A percentile compares a stretch with the other conserved stretches of the same genome.
Evolutionary conservation across 2,329 filamentous ascomycete species (phyloP).

Genomic region (Endocalyx cinctus): DNA sequence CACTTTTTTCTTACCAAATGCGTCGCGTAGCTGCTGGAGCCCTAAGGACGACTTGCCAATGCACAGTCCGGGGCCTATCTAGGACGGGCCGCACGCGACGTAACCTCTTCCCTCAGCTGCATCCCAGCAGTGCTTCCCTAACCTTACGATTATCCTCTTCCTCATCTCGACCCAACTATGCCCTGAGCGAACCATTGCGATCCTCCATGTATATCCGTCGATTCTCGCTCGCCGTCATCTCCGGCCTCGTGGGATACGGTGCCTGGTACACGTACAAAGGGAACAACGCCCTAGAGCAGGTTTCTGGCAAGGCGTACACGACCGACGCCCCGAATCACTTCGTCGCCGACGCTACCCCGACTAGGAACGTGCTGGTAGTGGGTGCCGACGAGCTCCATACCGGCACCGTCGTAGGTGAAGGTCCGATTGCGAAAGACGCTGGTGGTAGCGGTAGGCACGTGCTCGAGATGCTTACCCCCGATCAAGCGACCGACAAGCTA

Average conservation of each 20-base stretch:
- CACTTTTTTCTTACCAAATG: conserved; percentile 47
- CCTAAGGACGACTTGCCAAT: conserved; percentile 64
- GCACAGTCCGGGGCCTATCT: conserved; percentile 55
- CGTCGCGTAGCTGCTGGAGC: conserved; percentile 67
- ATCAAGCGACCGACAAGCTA: conserved; percentile 87
- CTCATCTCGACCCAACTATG: conserved; percentile 30
- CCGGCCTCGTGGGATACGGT: conserved; percentile 69
- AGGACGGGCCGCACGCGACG: conserved; percentile 41
- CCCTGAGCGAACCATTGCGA: conserved; percentile 45
- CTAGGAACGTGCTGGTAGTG: conserved; percentile 74
- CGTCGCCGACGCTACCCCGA: conserved; percentile 38
- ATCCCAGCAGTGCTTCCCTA: conserved; percentile 17
- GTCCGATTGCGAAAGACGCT: conserved; percentile 81
- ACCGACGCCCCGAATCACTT: conserved; percentile 34
- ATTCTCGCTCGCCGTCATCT: conserved; percentile 61
- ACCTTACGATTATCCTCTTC: conserved; percentile 39
- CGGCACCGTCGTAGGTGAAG: conserved; percentile 77
- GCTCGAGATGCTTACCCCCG: conserved; percentile 92
- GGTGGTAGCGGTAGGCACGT: conserved; percentile 81
- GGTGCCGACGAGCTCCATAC: conserved; percentile 89
- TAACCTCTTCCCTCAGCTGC: conserved; percentile 30
- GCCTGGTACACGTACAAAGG: conserved; percentile 70
- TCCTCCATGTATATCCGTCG: conserved; percentile 74
- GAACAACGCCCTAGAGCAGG: conserved; percentile 30
- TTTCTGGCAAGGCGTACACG: conserved; percentile 33